These are phyloP conservation scores for Amoeboradix gromovi DNA, from an alignment of 371 early-diverging fungal species.

Conservation along the genomic window DNA sequence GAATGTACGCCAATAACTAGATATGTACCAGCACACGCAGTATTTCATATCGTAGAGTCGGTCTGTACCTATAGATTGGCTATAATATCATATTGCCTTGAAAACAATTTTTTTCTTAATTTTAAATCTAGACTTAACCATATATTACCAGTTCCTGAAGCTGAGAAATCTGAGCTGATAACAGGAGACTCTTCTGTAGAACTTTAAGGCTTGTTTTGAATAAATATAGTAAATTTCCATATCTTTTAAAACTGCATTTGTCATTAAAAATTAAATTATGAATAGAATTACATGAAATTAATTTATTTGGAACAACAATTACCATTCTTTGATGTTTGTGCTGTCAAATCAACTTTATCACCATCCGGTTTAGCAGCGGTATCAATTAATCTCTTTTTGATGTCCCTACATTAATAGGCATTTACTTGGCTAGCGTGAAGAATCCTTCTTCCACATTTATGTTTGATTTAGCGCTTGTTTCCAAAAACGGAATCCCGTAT, in stretches of 20 bases:
- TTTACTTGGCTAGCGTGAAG: constrained; percentile 69
- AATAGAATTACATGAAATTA: too few relatives aligned
- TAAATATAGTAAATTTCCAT: too few relatives aligned
- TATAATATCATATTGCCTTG: not conserved
- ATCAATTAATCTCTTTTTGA: constrained; percentile 31
- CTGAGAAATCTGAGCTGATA: too few relatives aligned
- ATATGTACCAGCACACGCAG: not conserved
- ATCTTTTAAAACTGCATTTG: too few relatives aligned
- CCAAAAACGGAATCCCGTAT: constrained; percentile 61
- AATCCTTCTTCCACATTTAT: constrained; percentile 92
- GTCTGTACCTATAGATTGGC: not conserved
- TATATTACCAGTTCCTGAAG: too few relatives aligned
- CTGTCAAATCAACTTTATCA: not conserved
- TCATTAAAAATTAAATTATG: too few relatives aligned
- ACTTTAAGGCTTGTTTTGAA: too few relatives aligned
- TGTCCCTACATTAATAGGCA: constrained; percentile 17
- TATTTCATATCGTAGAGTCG: not conserved
- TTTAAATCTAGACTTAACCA: too few relatives aligned
- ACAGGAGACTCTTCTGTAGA: too few relatives aligned
- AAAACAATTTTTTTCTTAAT: not conserved
- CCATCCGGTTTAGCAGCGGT: constrained; percentile 12
- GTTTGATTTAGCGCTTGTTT: constrained; percentile 85
- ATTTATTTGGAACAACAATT: too few relatives aligned
- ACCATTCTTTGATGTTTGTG: too few relatives aligned
- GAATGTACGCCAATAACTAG: not conserved